Evolutionary conservation across 2,329 filamentous ascomycete species (phyloP).

Genomic region (Cercospora canescens): DNA sequence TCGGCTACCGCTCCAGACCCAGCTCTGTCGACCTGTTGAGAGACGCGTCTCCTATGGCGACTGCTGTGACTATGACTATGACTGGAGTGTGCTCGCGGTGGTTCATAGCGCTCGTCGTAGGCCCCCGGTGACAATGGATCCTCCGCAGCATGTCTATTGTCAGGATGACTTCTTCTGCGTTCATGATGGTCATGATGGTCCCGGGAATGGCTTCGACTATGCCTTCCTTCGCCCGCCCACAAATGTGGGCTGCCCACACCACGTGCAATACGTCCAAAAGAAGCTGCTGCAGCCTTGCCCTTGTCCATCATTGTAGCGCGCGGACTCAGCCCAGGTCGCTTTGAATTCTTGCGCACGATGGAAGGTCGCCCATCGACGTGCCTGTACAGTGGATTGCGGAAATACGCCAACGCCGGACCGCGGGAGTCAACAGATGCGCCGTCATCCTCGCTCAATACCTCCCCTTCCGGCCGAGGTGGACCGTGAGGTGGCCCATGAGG

Average conservation of each 20-base stretch:
- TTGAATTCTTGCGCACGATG: slow-evolving; percentile 42
- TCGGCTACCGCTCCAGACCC: slow-evolving; percentile 16
- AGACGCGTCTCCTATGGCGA: slow-evolving; percentile 20
- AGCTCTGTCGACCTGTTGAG: slow-evolving; percentile 19
- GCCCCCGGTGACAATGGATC: slow-evolving; percentile 19
- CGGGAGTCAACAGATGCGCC: slow-evolving; percentile 45
- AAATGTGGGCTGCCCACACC: slow-evolving; percentile 39
- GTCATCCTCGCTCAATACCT: slow-evolving; percentile 35
- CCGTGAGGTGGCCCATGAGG: slow-evolving; percentile 13
- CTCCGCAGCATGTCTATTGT: slow-evolving; percentile 28
- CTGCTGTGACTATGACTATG: slow-evolving; percentile 18
- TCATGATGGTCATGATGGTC: slow-evolving; percentile 27
- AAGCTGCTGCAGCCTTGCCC: slow-evolving; percentile 37
- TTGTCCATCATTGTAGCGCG: slow-evolving; percentile 37
- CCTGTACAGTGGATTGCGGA: slow-evolving; percentile 51
- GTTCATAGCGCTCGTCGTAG: slow-evolving; percentile 18
- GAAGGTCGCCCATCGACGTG: slow-evolving; percentile 46
- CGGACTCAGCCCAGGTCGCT: slow-evolving; percentile 33
- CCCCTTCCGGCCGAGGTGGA: slow-evolving; percentile 21
- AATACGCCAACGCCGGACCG: slow-evolving; percentile 49
- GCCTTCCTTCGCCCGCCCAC: slow-evolving; percentile 34
- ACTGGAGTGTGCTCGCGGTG: slow-evolving; percentile 15
- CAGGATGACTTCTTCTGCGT: slow-evolving; percentile 24
- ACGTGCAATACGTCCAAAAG: slow-evolving; percentile 37
- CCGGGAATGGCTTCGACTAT: slow-evolving; percentile 30